Percentiles rank a stretch among this genome's conserved stretches.
phyloP scores from a whole-genome alignment of 108 stramenopile species.

The Cylindrotheca closterium region DNA sequence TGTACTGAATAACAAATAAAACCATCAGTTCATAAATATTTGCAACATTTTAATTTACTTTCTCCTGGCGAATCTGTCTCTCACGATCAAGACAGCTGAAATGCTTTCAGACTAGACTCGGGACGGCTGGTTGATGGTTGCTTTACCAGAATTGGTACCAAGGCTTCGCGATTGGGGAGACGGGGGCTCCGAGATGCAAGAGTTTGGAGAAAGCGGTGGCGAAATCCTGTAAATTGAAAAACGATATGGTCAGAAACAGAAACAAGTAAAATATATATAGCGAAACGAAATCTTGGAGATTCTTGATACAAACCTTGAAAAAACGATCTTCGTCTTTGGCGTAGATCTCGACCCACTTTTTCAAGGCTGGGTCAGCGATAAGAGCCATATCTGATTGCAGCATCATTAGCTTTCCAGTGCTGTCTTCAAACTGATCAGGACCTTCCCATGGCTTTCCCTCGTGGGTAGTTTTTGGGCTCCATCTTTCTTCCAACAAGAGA shows the following conservation, averaged over 20 bases:
- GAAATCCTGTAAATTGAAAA: too few species aligned
- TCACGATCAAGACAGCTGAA: too few species aligned
- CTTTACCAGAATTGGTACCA: conserved; percentile 82
- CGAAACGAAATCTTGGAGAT: background rate
- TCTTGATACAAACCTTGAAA: conserved; percentile 40
- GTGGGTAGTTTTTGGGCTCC: conserved; percentile 84
- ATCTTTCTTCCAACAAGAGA: conserved; percentile 85
- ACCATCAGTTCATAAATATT: too few species aligned
- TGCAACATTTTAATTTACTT: too few species aligned
- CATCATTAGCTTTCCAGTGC: conserved; percentile 61
- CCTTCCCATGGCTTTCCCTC: conserved; percentile 86
- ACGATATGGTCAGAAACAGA: background rate
- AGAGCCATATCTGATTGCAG: conserved; percentile 85
- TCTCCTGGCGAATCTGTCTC: too few species aligned
- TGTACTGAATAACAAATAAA: background rate
- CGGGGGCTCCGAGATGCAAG: conserved; percentile 76
- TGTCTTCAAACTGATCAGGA: conserved; percentile 92
- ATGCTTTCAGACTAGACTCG: too few species aligned
- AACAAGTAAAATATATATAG: background rate
- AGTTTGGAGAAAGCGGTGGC: conserved; percentile 81
- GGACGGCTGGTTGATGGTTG: too few species aligned
- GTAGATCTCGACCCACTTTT: conserved; percentile 85
- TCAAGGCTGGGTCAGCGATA: conserved; percentile 81
- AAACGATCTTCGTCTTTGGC: conserved; percentile 92
- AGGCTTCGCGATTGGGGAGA: conserved; percentile 51